These are phyloP conservation scores for Mortierella sp. DNA, from an alignment of 371 early-diverging fungal species.

Conservation along the genomic window DNA sequence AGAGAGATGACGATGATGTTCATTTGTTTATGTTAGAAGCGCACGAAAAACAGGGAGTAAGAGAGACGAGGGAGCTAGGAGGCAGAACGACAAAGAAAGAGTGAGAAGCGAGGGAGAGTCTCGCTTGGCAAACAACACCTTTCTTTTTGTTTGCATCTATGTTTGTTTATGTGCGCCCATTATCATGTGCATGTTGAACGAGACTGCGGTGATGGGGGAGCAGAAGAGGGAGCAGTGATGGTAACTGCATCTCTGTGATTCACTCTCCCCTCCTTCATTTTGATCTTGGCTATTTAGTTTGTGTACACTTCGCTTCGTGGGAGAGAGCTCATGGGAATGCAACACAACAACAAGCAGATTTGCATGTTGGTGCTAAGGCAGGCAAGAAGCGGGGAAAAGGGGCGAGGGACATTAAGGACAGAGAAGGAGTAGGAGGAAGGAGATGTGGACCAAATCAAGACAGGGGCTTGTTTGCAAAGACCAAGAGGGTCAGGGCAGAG, in stretches of 20 bases:
- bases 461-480: not conserved
- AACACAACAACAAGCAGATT: not conserved
- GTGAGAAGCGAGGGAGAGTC: not conserved
- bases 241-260: not conserved
- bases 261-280: not conserved
- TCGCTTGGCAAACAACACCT: slow-evolving; percentile 1
- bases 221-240: not conserved
- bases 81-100: not conserved
- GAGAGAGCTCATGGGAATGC: slow-evolving; percentile 10
- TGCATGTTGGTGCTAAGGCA: not conserved
- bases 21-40: not conserved
- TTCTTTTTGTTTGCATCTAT: not conserved
- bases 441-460: not conserved
- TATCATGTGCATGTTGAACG: not conserved
- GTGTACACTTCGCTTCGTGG: not conserved
- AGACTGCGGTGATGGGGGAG: not conserved
- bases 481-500: not conserved
- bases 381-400: not conserved
- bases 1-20: not conserved
- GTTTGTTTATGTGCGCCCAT: not conserved
- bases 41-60: not conserved
- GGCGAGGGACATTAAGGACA: not conserved
- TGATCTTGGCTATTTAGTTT: not conserved
- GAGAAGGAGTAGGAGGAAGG: not conserved
- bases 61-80: not conserved